Conservation (phyloP, 495 filamentous ascomycete genomes). For the Hyaloscypha finlandica region DNA sequence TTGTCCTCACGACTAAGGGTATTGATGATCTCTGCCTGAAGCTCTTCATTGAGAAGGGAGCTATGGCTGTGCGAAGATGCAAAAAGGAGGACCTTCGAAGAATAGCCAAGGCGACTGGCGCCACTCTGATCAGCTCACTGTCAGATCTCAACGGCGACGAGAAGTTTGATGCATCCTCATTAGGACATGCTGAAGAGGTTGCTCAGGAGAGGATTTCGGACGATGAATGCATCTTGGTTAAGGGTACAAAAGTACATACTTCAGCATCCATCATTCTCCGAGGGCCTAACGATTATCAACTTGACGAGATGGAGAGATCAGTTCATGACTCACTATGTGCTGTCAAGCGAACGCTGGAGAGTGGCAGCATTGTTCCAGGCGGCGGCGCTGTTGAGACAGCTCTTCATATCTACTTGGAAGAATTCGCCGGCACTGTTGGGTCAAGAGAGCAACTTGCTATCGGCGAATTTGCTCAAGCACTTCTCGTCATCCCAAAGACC, state of each 20-base stretch:
- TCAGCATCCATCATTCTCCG: conserved; percentile 97
- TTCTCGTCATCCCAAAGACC: conserved; percentile 95
- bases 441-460: conserved; percentile 98
- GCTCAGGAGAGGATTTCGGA: conserved; percentile 96
- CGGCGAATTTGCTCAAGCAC: conserved; percentile 92
- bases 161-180: conserved; percentile 84
- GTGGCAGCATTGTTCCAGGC: conserved; percentile 93
- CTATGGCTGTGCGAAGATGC: conserved; percentile 93
- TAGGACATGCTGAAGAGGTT: conserved; percentile 93
- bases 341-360: conserved; percentile 95
- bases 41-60: conserved; percentile 89
- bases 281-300: conserved; percentile 91
- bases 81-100: conserved; percentile 98
- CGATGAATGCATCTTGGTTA: conserved; percentile 97
- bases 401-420: conserved; percentile 97
- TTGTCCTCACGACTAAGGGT: conserved; percentile 95
- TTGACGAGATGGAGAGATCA: conserved; percentile 99
- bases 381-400: conserved; percentile 98
- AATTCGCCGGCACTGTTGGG: conserved; percentile 97
- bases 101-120: conserved; percentile 95
- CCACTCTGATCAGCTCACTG: conserved; percentile 86
- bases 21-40: conserved; percentile 97
- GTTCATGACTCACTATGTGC: conserved; percentile 96
- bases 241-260: conserved; percentile 89
- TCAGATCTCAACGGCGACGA: conserved; percentile 98